A percentile compares a stretch with the other conserved stretches of the same genome.
These are phyloP conservation scores for Saccharomycopsis sp. DNA, from an alignment of 805 yeast species.

Conservation along the genomic window DNA sequence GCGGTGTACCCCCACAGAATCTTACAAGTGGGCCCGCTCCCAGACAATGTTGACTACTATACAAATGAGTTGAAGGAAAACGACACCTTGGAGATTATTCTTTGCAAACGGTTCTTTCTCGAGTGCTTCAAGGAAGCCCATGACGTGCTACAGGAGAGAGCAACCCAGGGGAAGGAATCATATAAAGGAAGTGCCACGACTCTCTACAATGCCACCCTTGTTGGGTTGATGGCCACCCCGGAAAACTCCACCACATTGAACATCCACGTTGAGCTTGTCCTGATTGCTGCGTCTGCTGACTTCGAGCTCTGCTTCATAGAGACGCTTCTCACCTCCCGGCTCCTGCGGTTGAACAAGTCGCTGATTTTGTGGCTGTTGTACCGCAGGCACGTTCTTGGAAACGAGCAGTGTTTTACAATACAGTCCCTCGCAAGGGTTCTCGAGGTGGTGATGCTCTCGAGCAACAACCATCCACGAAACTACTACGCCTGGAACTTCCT, in stretches of 20 bases:
- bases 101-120: slow-evolving; percentile 3
- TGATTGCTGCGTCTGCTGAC: background rate
- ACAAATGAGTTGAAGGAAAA: background rate
- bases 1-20: too few relatives aligned
- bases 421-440: too few relatives aligned
- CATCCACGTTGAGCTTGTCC: too few relatives aligned
- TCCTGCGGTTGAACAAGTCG: slow-evolving; percentile 29
- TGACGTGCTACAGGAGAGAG: background rate
- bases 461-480: slow-evolving; percentile 15
- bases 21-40: too few relatives aligned
- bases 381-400: too few relatives aligned
- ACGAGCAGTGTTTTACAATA: too few relatives aligned
- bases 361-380: slow-evolving; percentile 28
- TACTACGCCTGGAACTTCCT: slow-evolving; percentile 20
- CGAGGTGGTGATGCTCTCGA: too few relatives aligned
- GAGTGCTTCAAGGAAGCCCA: slow-evolving; percentile 10
- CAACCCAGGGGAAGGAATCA: background rate
- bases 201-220: background rate
- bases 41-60: too few relatives aligned
- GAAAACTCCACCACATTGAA: background rate
- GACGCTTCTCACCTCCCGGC: slow-evolving; percentile 23
- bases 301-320: slow-evolving; percentile 10
- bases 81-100: slow-evolving; percentile 4
- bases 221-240: background rate
- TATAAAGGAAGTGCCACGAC: background rate